These are phyloP conservation scores for Conidiobolus incongruus DNA, from an alignment of 371 early-diverging fungal genomes.

Conservation along the genomic window DNA sequence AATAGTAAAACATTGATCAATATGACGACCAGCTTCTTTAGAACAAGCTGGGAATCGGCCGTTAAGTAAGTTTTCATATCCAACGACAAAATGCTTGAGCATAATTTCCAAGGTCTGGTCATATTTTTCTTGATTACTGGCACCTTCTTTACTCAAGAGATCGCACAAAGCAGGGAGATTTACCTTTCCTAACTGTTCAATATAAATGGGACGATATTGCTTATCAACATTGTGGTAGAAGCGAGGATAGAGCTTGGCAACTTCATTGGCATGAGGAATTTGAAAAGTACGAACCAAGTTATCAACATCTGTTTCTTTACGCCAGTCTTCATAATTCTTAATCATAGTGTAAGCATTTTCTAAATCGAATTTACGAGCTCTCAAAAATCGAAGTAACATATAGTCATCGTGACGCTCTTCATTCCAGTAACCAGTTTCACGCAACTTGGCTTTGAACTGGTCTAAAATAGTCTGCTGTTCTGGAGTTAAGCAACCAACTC, in stretches of 20 bases:
- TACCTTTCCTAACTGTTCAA: conserved; percentile 33
- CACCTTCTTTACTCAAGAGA: conserved; percentile 27
- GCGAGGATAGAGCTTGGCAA: conserved; percentile 29
- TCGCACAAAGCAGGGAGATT: conserved; percentile 28
- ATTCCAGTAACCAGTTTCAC: conserved; percentile 16
- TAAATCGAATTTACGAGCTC: conserved; percentile 42
- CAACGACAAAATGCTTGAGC: conserved; percentile 32
- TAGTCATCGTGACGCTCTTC: conserved; percentile 35
- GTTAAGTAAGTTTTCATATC: conserved; percentile 32
- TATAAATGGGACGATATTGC: conserved; percentile 42
- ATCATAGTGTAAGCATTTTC: conserved; percentile 34
- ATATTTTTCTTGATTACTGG: neutral
- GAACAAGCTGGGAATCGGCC: conserved; percentile 34
- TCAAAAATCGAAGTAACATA: conserved; percentile 36
- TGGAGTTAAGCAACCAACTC: conserved; percentile 23
- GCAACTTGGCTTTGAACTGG: conserved; percentile 21
- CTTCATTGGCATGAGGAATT: conserved; percentile 18
- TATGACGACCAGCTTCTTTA: conserved; percentile 17
- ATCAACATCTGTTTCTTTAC: conserved; percentile 23
- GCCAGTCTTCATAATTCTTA: conserved; percentile 31
- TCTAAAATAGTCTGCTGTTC: conserved; percentile 24
- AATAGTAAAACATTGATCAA: conserved; percentile 45
- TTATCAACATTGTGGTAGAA: conserved; percentile 56
- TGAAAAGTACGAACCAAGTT: conserved; percentile 14
- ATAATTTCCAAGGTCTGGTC: conserved; percentile 8